Base-by-base conservation (phyloP, 768 basidiomycete genomes). In the Kwoniella botswanensis region DNA sequence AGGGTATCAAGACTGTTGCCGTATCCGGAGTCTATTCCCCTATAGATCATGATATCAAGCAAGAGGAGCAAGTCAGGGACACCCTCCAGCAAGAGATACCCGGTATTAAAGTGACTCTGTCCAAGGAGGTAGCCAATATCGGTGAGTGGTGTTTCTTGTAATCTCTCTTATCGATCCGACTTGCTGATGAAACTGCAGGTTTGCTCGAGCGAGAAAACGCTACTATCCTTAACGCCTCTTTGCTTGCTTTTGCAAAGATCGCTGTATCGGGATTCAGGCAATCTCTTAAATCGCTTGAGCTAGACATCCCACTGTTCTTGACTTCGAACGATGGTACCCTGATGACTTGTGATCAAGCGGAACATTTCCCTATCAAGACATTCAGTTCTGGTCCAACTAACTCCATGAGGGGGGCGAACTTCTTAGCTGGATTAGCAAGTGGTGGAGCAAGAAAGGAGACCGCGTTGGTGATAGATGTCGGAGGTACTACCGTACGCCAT, bases 151-250 rank as follows among this genome's bases (percentile, higher is more conserved):
- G 35, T 35, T 35, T 35, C 35, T 21, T 21, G 18, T 41, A 41
- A 24, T 5, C 4, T 59, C 41, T 35, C 12, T 11, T 41, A 24
- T 44, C 4, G 24, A 43, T 41, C 50, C 1, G 11, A n/a, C 41
- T 22, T 10, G 29, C 65, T 67, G 55, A 67, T 29, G 35, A 11
- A 5, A 9, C 10, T 29, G 5, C 43, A 91, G 68, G 90, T 89
- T 84, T 90, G 62, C 81, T 90, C 17, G 88, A 89, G 72, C 86
- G 90, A 55, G 90, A 90, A 77, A 90, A 91, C 66, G 90, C 90
- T 0, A 75, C 79, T 26, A 90, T 91, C 70, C 85, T 90, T 70
- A 91, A 90, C 72, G 89, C 89, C 1, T 88, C 89, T 2, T 86
- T 90, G 74, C 85, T 89, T 44, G 81, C 85, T 41, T 90, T 88